These are phyloP conservation scores for Nitzschia sp. DNA, from an alignment of 108 stramenopile species.

Conservation along the genomic window DNA sequence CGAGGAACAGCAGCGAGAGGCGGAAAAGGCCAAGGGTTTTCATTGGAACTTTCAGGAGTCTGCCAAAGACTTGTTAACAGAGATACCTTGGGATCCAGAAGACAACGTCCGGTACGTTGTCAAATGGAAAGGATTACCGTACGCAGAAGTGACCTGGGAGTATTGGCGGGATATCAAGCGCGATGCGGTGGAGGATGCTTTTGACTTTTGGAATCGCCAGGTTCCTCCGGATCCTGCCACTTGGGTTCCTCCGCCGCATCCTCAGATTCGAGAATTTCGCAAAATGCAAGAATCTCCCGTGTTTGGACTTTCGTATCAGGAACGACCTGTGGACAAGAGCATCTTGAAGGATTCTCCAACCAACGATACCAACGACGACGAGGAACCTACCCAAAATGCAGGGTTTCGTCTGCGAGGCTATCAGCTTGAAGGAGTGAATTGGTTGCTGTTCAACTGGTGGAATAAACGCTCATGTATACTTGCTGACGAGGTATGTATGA, in stretches of 20 bases:
- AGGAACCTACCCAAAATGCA: conserved; percentile 26
- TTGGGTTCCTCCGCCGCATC: conserved; percentile 48
- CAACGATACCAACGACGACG: conserved; percentile 45
- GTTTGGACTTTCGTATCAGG: conserved; percentile 63
- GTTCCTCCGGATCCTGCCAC: conserved; percentile 55
- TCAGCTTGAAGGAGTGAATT: conserved; percentile 95
- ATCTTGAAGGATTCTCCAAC: conserved; percentile 24
- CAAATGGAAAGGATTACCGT: conserved; percentile 80
- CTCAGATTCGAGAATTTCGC: conserved; percentile 73
- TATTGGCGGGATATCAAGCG: conserved; percentile 85
- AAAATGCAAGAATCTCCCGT: conserved; percentile 73
- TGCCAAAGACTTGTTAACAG: conserved; percentile 30
- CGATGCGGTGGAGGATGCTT: conserved; percentile 76
- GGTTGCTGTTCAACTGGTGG: conserved; percentile 95
- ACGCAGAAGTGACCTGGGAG: conserved; percentile 85
- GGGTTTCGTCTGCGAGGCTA: conserved; percentile 88
- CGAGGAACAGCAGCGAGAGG: conserved; percentile 44
- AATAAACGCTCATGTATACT: conserved; percentile 91
- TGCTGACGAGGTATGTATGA: conserved; percentile 78
- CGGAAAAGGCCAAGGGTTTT: conserved; percentile 22
- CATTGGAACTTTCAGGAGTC: conserved; percentile 21
- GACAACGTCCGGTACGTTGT: conserved; percentile 87
- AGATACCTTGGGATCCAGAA: conserved; percentile 77
- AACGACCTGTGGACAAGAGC: conserved; percentile 41
- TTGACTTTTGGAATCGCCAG: conserved; percentile 82